phyloP scores from a whole-genome alignment of 768 basidiomycete genomes.

The Tylopilus sp. region DNA sequence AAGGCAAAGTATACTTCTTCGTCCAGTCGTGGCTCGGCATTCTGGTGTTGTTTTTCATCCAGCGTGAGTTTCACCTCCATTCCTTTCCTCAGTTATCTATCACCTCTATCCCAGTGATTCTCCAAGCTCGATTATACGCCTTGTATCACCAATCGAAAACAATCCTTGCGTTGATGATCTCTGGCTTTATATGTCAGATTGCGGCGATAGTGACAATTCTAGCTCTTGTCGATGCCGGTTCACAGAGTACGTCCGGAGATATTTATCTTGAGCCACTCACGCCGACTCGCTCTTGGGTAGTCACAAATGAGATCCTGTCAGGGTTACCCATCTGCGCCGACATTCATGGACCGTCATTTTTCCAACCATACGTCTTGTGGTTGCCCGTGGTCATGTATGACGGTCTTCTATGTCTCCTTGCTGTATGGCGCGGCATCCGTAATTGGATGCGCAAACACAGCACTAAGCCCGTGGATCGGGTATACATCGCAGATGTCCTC shows the following conservation, averaged over 20 bases:
- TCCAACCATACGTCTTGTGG: constrained; percentile 5
- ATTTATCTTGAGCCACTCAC: not conserved
- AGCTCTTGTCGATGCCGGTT: not conserved
- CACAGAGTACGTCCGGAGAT: constrained; percentile 1
- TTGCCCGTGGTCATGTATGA: constrained; percentile 9
- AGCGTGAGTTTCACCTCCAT: constrained; percentile 4
- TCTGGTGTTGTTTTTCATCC: constrained; percentile 10
- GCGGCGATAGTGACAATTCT: constrained; percentile 5
- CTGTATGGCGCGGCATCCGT: constrained; percentile 3
- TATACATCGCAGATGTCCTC: constrained; percentile 5
- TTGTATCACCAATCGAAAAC: constrained; percentile 13
- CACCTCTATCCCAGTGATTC: constrained; percentile 2
- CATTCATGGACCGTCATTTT: not conserved
- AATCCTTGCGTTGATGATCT: constrained; percentile 7
- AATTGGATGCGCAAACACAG: not conserved
- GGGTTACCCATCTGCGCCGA: constrained; percentile 6
- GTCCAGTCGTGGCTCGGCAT: constrained; percentile 10
- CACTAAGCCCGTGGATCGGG: not conserved
- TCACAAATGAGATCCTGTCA: constrained; percentile 3
- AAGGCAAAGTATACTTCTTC: constrained; percentile 15
- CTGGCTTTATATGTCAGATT: constrained; percentile 13
- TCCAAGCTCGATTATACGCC: constrained; percentile 16
- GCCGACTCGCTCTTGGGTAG: not conserved
- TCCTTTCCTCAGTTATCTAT: not conserved
- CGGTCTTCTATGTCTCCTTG: constrained; percentile 3